Base-by-base conservation (phyloP, 345 rosid genomes). In the Eucalyptus tenuipes region DNA sequence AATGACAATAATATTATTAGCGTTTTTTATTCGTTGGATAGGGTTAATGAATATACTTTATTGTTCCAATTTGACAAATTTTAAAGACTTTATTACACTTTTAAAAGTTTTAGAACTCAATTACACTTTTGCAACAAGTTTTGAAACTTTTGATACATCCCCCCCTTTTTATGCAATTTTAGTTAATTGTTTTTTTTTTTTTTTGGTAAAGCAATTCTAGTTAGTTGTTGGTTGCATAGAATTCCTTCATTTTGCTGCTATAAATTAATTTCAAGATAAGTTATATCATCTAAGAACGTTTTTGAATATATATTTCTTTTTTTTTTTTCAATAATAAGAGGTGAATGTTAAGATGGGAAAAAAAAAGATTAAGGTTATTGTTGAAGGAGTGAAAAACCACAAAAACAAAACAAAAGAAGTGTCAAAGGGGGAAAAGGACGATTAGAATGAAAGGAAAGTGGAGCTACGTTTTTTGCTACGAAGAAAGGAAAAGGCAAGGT, bases 1-100 rank as follows among this genome's bases (percentile, higher is more conserved):
- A 7, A 61, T 11, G 29, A 29, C 1, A 27, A 29, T 2, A 2
- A 8, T n/a, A 7, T 64, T n/a, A 15, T 29, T 8, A n/a, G 1
- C 5, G 0, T n/a, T 29, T 66, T n/a, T 29, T 7, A n/a, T n/a
- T 15, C 1, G 3, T 7, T 66, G 22, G 3, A n/a, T 1, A 13
- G 20, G n/a, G 15, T 66, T 66, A 7, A 66, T 0, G 3, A 3
- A n/a, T 66, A 15, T 11, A n/a, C 9, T 15, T 64, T 7, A 66
- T 0, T n/a, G 3, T 29, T 14, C 1, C 4, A 68, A 68, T 31
- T 68, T 68, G 13, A 68, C 4, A 8, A 68, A 1, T 68, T 68
- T 68, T 68, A 31, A 1, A 68, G 22, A 68, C 1, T 68, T 68
- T 8, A 31, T 31, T 31, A 8, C 0, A 31, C 7, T 31, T 66